These are phyloP conservation scores for Diaporthe longicolla DNA, from an alignment of 2,329 filamentous ascomycete genomes.

Conservation along the genomic window DNA sequence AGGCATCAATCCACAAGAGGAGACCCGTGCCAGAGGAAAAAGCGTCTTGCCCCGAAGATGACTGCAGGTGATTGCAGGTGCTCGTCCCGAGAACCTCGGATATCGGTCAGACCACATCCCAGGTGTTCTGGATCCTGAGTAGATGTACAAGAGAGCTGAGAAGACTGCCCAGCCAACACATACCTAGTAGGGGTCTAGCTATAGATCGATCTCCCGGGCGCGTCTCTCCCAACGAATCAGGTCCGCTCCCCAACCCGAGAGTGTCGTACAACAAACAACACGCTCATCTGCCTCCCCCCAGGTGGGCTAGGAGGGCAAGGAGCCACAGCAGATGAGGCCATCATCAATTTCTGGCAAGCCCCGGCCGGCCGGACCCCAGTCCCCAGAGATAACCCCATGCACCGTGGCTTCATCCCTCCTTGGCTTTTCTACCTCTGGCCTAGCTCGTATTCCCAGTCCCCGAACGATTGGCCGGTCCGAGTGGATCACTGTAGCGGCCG, in stretches of 20 bases:
- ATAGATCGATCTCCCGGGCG: conserved; percentile 12
- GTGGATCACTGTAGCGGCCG: conserved; percentile 22
- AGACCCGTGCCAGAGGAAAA: background rate
- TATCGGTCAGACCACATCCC: background rate
- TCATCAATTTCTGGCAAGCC: conserved; percentile 32
- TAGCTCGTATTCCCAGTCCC: conserved; percentile 21
- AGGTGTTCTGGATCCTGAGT: background rate
- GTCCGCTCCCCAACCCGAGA: conserved; percentile 10
- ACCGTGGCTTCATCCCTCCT: conserved; percentile 30
- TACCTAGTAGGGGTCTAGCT: background rate
- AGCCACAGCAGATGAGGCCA: conserved; percentile 37
- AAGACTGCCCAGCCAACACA: conserved; percentile 10
- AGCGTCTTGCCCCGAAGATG: too few relatives aligned
- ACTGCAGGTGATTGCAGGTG: background rate
- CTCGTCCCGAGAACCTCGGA: background rate
- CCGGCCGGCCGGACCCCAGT: conserved; percentile 7
- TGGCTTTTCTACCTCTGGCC: conserved; percentile 19
- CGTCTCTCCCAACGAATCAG: conserved; percentile 23
- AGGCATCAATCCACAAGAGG: background rate
- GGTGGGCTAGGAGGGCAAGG: background rate
- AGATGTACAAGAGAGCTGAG: background rate
- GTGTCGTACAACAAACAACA: conserved; percentile 31
- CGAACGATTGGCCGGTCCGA: conserved; percentile 28
- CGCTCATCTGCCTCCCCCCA: conserved; percentile 20
- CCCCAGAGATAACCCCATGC: conserved; percentile 30